Conservation (phyloP, 805 yeast species). For the Osmozyma mogii region DNA sequence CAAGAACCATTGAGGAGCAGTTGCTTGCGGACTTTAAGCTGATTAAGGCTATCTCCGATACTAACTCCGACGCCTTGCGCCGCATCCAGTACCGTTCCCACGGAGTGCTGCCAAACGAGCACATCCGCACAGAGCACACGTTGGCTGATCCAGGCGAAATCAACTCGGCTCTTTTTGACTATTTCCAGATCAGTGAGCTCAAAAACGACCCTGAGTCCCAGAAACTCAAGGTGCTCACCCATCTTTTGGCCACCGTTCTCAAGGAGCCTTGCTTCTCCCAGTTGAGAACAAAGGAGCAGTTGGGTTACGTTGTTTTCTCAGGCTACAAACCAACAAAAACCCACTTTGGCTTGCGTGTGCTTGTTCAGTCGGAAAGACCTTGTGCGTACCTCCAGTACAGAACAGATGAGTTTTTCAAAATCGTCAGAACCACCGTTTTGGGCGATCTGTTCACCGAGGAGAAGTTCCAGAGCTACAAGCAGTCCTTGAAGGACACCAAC, state of each 20-base stretch:
- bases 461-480: conserved; percentile 62
- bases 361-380: conserved; percentile 79
- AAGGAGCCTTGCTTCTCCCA: conserved; percentile 87
- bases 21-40: conserved; percentile 28
- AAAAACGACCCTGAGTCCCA: conserved; percentile 10
- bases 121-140: conserved; percentile 38
- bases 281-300: conserved; percentile 86
- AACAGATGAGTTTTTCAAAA: conserved; percentile 56
- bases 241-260: conserved; percentile 62
- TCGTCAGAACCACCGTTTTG: conserved; percentile 36
- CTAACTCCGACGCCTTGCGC: conserved; percentile 6
- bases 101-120: conserved; percentile 30
- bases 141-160: conserved; percentile 63
- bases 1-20: conserved; percentile 39
- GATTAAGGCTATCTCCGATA: conserved; percentile 14
- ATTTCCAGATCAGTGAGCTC: conserved; percentile 51
- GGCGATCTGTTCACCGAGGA: conserved; percentile 43
- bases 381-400: conserved; percentile 69
- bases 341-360: conserved; percentile 60
- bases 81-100: conserved; percentile 26
- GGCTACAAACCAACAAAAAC: conserved; percentile 64
- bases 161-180: conserved; percentile 79
- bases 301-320: conserved; percentile 90
- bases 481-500: conserved; percentile 58
- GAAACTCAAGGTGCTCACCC: conserved; percentile 42